Evolutionary conservation across 139 green algal species (phyloP).

Genomic region (Haematococcus sp.): DNA sequence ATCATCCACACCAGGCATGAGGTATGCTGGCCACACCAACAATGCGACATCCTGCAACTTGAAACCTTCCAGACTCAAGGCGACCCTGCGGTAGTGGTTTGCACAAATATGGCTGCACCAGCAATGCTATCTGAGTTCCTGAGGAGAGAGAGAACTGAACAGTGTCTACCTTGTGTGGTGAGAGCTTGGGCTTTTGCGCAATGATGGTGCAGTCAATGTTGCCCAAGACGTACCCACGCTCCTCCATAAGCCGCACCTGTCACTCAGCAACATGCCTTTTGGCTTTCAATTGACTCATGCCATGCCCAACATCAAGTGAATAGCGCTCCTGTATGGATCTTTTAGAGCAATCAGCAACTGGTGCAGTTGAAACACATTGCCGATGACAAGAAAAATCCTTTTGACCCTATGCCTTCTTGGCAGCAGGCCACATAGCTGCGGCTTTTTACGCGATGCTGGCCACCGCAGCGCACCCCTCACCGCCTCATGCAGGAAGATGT

Average conservation of each 20-base stretch:
- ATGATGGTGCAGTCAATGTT: conserved; percentile 99
- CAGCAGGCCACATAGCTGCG: no score
- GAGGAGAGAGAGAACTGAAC: no score
- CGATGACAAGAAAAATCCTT: background rate
- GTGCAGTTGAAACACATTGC: background rate
- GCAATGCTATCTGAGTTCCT: no score
- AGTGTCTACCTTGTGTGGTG: conserved; percentile 85
- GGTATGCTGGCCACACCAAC: no score
- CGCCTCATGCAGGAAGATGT: conserved; percentile 86
- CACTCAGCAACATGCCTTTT: background rate
- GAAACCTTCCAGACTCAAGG: no score
- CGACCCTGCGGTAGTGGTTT: no score
- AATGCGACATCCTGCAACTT: no score
- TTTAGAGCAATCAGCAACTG: background rate
- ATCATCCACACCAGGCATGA: no score
- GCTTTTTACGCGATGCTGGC: no score
- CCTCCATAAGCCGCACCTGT: conserved; percentile 82
- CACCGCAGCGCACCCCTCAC: conserved; percentile 17
- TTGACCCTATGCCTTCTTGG: no score
- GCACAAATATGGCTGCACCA: background rate
- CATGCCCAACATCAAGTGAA: background rate
- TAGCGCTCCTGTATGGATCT: background rate
- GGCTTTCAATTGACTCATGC: background rate
- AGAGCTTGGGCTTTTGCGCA: conserved; percentile 92
- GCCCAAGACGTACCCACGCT: conserved; percentile 83